Evolutionary conservation across 176 grass and related monocot species (phyloP).

Genomic region (Chrysopogon serrulatus): DNA sequence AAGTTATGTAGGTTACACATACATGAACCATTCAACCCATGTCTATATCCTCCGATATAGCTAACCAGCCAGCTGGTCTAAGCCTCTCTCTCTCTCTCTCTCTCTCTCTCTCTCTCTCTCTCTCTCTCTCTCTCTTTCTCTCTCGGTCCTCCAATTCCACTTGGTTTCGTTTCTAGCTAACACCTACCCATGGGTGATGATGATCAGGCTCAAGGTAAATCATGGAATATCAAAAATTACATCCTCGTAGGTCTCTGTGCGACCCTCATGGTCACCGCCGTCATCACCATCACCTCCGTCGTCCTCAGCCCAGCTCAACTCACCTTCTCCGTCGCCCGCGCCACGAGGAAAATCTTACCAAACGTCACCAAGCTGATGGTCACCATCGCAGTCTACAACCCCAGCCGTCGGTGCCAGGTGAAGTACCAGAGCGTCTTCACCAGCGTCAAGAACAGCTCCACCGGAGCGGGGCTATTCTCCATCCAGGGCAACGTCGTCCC

Average conservation of each 20-base stretch:
- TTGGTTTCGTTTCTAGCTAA: neutral
- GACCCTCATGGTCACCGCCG: neutral
- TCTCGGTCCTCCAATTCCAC: neutral
- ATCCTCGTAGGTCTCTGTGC: neutral
- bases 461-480: neutral
- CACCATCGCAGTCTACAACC: constrained; percentile 10
- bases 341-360: neutral
- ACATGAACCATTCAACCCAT: no score
- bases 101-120: no score
- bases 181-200: neutral
- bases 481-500: neutral
- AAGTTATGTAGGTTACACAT: no score
- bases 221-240: neutral
- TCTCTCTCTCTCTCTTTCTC: no score
- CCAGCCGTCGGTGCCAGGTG: neutral
- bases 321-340: neutral
- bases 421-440: neutral
- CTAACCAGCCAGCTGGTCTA: no score
- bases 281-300: neutral
- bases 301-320: constrained; percentile 6
- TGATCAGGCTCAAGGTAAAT: no score
- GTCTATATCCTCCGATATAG: no score
- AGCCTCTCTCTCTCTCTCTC: no score
- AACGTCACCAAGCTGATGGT: neutral
- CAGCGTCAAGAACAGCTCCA: neutral